Base-by-base conservation (phyloP, 768 basidiomycete species). In the Crassisporium funariophilum region DNA sequence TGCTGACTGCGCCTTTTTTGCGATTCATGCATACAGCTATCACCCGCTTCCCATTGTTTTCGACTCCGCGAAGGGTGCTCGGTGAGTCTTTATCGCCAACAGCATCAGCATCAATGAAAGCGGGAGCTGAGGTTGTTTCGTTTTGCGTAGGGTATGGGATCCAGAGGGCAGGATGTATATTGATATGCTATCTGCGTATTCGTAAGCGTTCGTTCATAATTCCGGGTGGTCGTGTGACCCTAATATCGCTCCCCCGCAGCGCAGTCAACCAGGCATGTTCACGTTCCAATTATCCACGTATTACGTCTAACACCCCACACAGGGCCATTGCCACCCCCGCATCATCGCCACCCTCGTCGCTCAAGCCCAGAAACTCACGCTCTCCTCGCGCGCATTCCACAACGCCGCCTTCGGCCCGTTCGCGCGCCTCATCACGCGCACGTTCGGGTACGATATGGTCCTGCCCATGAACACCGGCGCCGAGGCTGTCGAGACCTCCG, bases 381-480 rank as follows among this genome's bases (percentile, higher is more conserved):
- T 99, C 38, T 93, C 92, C 4, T 97, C 95, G 35, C 80, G 97
- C 50, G 97, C 97, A 0, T 98, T 99, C 75, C 92, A 98, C 75
- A 97, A 95, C 59, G 85, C 85, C 37, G 78, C 86, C 53, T 91
- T 99, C 55, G 94, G 93, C 0, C 77, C 74, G n/a, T 99, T 94
- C 65, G 92, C 94, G 1, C 77, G 89, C 71, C 79, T 83, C 65
- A 75, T 98, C 49, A 91, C 88, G 1, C 71, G 81, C 48, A 80
- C 89, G 70, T 93, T 95, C 61, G 86, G 86, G 10, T 98, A 89
- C 66, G 95, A 95, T 52, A 94, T 93, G 84, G 92, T 97, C 2
- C 75, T 98, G 7, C 95, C 95, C 17, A 97, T 98, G 94, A 99
- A 99, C 77, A 98, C 95, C 1, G 95, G 95, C 36, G 94, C 94